Evolutionary conservation across 2,329 filamentous ascomycete species (phyloP).

Genomic region (Fusarium sulawesiense): DNA sequence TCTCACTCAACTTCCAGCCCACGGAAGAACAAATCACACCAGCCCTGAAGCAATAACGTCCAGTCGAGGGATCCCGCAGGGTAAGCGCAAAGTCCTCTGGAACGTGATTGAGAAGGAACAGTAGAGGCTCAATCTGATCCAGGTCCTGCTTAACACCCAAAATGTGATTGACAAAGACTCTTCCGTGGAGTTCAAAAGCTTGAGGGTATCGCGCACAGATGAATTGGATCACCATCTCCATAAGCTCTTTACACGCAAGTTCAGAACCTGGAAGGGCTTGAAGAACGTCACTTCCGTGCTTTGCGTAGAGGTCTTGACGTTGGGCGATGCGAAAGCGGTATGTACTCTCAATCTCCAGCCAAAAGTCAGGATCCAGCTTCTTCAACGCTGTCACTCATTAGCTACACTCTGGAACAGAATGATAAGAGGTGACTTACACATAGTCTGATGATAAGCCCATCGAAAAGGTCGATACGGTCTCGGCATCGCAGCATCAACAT

Average conservation of each 20-base stretch:
- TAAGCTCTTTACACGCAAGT: conserved; percentile 83
- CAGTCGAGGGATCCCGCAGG: conserved; percentile 75
- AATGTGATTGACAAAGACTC: conserved; percentile 75
- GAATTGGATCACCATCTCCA: conserved; percentile 88
- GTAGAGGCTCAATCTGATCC: conserved; percentile 70
- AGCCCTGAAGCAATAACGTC: conserved; percentile 78
- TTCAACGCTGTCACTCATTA: conserved; percentile 68
- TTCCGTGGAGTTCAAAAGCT: conserved; percentile 73
- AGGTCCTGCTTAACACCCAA: conserved; percentile 72
- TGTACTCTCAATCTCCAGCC: conserved; percentile 85
- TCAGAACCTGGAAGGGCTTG: conserved; percentile 79
- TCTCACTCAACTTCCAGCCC: conserved; percentile 81
- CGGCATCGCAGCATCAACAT: conserved; percentile 74
- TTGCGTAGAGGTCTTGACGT: conserved; percentile 71
- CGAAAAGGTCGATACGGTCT: conserved; percentile 84
- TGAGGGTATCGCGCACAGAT: conserved; percentile 81
- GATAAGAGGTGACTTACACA: conserved; percentile 68
- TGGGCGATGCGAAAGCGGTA: conserved; percentile 76
- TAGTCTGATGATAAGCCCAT: conserved; percentile 90
- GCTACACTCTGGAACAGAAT: conserved; percentile 43
- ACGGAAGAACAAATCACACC: conserved; percentile 82
- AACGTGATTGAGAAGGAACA: conserved; percentile 79
- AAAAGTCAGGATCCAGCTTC: conserved; percentile 85
- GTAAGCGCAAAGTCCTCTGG: conserved; percentile 88
- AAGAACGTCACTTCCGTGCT: conserved; percentile 73